Conservation (phyloP, 805 yeast genomes). For the Starmera dryadoides region DNA sequence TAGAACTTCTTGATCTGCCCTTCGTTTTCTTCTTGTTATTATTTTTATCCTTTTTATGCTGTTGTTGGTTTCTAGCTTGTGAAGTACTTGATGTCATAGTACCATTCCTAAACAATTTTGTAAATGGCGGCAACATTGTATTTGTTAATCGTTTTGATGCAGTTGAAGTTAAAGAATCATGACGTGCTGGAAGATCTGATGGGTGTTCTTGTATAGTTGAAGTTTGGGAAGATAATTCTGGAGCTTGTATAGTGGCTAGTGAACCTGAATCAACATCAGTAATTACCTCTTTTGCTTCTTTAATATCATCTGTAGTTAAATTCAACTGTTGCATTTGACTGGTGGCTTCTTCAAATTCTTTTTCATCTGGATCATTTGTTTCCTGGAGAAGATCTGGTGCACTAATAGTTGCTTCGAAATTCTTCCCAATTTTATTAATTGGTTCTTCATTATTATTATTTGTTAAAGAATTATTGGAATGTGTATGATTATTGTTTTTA, state of each 20-base stretch:
- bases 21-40: background rate
- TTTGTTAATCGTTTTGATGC: background rate
- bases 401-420: too few relatives aligned
- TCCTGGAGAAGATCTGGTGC: too few relatives aligned
- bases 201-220: background rate
- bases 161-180: background rate
- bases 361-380: too few relatives aligned
- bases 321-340: too few relatives aligned
- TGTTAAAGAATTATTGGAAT: too few relatives aligned
- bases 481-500: too few relatives aligned
- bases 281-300: too few relatives aligned
- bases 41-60: background rate
- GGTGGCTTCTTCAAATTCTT: background rate
- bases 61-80: background rate
- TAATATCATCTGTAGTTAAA: background rate
- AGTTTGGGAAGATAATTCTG: background rate
- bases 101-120: constrained; percentile 16
- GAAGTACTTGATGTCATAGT: constrained; percentile 14
- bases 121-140: constrained; percentile 10
- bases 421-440: too few relatives aligned
- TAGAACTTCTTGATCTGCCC: background rate
- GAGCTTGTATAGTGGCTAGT: background rate
- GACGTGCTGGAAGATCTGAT: background rate
- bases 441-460: too few relatives aligned
- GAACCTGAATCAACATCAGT: background rate